phyloP scores from a whole-genome alignment of 2,329 filamentous ascomycete genomes.

The Colletotrichum higginsianum region DNA sequence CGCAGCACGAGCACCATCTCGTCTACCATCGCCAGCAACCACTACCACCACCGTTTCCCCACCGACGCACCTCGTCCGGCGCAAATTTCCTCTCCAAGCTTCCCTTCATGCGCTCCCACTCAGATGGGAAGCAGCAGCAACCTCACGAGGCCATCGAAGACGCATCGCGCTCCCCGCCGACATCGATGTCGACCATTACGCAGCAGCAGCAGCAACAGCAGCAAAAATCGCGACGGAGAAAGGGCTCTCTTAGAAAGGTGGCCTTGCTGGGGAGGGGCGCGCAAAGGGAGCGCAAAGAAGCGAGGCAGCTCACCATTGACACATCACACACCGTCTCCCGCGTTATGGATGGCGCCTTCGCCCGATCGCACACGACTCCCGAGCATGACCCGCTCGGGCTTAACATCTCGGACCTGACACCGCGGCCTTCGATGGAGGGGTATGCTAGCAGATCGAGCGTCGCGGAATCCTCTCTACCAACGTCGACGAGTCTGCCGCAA shows the following conservation, averaged over 20 bases:
- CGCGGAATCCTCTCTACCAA: conserved; percentile 39
- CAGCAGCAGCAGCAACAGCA: conserved; percentile 62
- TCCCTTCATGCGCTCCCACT: conserved; percentile 73
- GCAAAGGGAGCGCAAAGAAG: conserved; percentile 72
- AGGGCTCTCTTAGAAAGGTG: conserved; percentile 89
- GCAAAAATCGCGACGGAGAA: conserved; percentile 75
- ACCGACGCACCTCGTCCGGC: conserved; percentile 67
- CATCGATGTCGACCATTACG: conserved; percentile 49
- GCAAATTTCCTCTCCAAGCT: conserved; percentile 78
- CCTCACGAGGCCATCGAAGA: conserved; percentile 53
- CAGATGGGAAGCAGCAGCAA: conserved; percentile 48
- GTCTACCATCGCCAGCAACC: conserved; percentile 1
- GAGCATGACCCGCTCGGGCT: conserved; percentile 60
- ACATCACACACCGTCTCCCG: conserved; percentile 51
- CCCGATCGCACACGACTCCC: conserved; percentile 14
- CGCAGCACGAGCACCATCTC: not conserved
- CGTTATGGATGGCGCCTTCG: conserved; percentile 34
- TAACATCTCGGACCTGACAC: conserved; percentile 62
- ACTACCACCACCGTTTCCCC: conserved; percentile 28
- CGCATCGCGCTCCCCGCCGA: conserved; percentile 43
- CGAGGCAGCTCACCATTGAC: conserved; percentile 61
- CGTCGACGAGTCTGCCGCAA: conserved; percentile 45
- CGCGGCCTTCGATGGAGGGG: conserved; percentile 63
- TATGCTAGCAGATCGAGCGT: conserved; percentile 55
- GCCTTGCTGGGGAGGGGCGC: conserved; percentile 84